These are phyloP conservation scores for Fragilariopsis cylindrus DNA, from an alignment of 108 stramenopile species.

Conservation along the genomic window DNA sequence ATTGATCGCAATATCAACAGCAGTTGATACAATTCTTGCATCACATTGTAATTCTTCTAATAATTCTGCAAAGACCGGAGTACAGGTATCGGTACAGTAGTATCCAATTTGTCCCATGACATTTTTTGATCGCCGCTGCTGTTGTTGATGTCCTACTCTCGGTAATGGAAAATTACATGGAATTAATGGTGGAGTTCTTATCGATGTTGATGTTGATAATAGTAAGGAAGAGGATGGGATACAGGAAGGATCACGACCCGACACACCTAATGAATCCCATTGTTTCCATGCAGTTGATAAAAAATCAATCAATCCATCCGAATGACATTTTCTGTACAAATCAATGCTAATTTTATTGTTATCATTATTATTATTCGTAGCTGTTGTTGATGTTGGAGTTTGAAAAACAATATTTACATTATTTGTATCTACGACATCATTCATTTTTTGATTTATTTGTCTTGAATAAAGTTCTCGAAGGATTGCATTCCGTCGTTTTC, in stretches of 20 bases:
- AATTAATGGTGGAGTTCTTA: slow-evolving; percentile 27
- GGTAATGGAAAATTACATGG: slow-evolving; percentile 43
- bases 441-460: background rate
- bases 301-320: slow-evolving; percentile 37
- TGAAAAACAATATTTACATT: slow-evolving; percentile 4
- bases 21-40: slow-evolving; percentile 45
- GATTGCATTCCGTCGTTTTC: slow-evolving; percentile 60
- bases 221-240: background rate
- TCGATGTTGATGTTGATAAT: too few relatives aligned
- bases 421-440: too few relatives aligned
- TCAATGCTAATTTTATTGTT: background rate
- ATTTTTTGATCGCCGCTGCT: slow-evolving; percentile 61
- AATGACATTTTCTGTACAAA: slow-evolving; percentile 31
- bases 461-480: slow-evolving; percentile 30
- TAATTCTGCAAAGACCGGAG: slow-evolving; percentile 60
- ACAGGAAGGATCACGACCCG: slow-evolving; percentile 34
- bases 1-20: slow-evolving; percentile 39
- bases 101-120: slow-evolving; percentile 80
- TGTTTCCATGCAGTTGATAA: slow-evolving; percentile 41
- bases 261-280: slow-evolving; percentile 42
- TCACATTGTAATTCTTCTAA: slow-evolving; percentile 60
- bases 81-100: slow-evolving; percentile 71
- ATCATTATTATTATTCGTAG: too few relatives aligned
- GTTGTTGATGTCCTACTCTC: slow-evolving; percentile 4
- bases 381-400: slow-evolving; percentile 1